Percentiles rank a stretch among this genome's conserved stretches.
phyloP scores from a whole-genome alignment of 2,329 filamentous ascomycete species.

The Metarhizium sp. region DNA sequence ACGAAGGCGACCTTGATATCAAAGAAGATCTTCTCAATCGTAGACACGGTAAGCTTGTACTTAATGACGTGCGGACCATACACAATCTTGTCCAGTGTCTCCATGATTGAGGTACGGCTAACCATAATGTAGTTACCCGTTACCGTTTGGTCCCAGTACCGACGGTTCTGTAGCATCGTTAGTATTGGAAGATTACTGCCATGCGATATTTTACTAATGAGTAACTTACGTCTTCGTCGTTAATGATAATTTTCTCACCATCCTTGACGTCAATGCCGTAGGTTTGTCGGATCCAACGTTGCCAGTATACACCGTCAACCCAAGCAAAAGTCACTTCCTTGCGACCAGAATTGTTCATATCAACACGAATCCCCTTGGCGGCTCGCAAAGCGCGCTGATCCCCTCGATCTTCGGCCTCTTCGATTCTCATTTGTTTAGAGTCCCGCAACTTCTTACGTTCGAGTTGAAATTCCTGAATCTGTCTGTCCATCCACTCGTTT shows the following conservation, averaged over 20 bases:
- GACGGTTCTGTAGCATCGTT: constrained; percentile 55
- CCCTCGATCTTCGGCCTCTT: constrained; percentile 88
- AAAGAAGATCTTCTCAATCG: constrained; percentile 62
- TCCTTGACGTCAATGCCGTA: constrained; percentile 85
- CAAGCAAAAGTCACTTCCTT: constrained; percentile 93
- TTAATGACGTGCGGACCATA: constrained; percentile 60
- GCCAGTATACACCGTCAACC: constrained; percentile 97
- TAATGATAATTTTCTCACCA: constrained; percentile 89
- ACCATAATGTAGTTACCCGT: constrained; percentile 86
- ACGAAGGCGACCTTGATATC: constrained; percentile 49
- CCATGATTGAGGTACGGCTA: constrained; percentile 81
- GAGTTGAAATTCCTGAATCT: constrained; percentile 81
- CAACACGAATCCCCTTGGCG: constrained; percentile 85
- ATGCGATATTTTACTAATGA: too few species aligned
- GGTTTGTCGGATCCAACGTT: constrained; percentile 90
- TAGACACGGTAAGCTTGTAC: constrained; percentile 68
- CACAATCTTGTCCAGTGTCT: constrained; percentile 68
- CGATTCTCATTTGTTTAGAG: constrained; percentile 88
- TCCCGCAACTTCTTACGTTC: constrained; percentile 90
- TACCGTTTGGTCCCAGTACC: constrained; percentile 89
- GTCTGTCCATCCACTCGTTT: constrained; percentile 96
- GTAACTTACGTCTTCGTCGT: constrained; percentile 82
- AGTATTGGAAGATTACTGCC: neutral
- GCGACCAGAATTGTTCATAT: constrained; percentile 77
- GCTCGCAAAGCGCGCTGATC: constrained; percentile 79